Base-by-base conservation (phyloP, 176 grass and related monocot genomes). In the Oryza rufipogon region DNA sequence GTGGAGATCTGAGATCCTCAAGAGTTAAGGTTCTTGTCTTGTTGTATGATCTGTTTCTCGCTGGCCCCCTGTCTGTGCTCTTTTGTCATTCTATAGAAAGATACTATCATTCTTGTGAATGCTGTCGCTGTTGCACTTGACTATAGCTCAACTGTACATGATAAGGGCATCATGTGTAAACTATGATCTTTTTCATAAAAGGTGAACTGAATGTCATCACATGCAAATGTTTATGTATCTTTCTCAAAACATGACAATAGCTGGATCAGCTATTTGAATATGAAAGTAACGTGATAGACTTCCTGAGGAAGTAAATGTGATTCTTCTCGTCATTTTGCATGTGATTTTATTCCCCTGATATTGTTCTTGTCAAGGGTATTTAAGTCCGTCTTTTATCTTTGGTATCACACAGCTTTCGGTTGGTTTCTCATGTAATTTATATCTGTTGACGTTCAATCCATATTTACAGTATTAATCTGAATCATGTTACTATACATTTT, bases 1-100 rank as follows among this genome's bases (percentile, higher is more conserved):
- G 30, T 42, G 2, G 25, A 64, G 22, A 15, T 1, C 1, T 15
- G 11, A 34, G 5, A 4, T 13, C 51, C 12, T 71, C 48, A 58
- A 16, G 6, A 33, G 46, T 41, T 2, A 46, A 36, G 34, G 34
- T 36, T 5, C 34, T 64, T 4, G 25, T 68, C 11, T 44, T 20
- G 33, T 54, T 71, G 51, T 78, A 45, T 71, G 23, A 77, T 45
- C 38, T 78, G 36, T 28, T 6, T 16, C 48, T 56, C 15, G 7
- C 73, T 56, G 73, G 12, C 48, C n/a, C 13, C 2, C 7, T 39
- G 11, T 63, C 9, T 85, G 3, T 26, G 76, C 12, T 51, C 68
- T 51, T 86, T 86, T 41, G 41, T 60, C 68, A 86, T 64, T 83
- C 20, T 63, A 36, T 36, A 36, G 34, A 36, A 36, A 36, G 34